Percentiles rank a stretch among this genome's conserved stretches.
These are phyloP conservation scores for Daedaleopsis sinensis DNA, from an alignment of 768 basidiomycete genomes.

Conservation along the genomic window DNA sequence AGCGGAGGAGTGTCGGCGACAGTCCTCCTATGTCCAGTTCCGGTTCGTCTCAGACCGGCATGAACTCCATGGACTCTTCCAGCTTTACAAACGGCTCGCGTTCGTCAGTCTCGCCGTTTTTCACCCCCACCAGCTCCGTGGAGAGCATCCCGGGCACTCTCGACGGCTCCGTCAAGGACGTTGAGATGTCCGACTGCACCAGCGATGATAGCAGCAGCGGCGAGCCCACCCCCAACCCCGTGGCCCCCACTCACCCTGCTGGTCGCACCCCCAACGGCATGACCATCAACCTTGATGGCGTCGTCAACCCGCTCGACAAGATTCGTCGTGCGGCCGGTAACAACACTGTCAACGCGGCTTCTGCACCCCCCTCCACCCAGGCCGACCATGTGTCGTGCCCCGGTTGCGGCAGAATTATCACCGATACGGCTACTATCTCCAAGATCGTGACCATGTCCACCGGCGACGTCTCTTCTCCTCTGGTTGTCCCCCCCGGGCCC, in stretches of 20 bases:
- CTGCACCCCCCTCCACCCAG: slow-evolving; percentile 49
- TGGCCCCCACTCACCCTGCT: slow-evolving; percentile 11
- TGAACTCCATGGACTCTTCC: slow-evolving; percentile 15
- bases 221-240: slow-evolving; percentile 25
- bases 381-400: slow-evolving; percentile 50
- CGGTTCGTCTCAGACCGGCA: slow-evolving; percentile 22
- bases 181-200: slow-evolving; percentile 23
- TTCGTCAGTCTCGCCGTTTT: slow-evolving; percentile 27
- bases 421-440: slow-evolving; percentile 44
- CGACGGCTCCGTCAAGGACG: slow-evolving; percentile 24
- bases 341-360: slow-evolving; percentile 38
- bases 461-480: slow-evolving; percentile 31
- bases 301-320: slow-evolving; percentile 35
- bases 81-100: slow-evolving; percentile 20
- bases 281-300: slow-evolving; percentile 56
- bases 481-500: slow-evolving; percentile 59
- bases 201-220: slow-evolving; percentile 20
- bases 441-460: slow-evolving; percentile 25
- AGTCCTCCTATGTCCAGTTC: slow-evolving; percentile 28
- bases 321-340: slow-evolving; percentile 18
- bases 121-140: slow-evolving; percentile 28
- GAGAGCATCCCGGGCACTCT: slow-evolving; percentile 27
- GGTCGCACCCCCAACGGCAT: slow-evolving; percentile 39
- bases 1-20: slow-evolving; percentile 42
- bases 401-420: slow-evolving; percentile 55